Percentiles rank a stretch among this genome's conserved stretches.
Conservation (phyloP, 495 filamentous ascomycete species). For the Aspergillus sclerotioniger region DNA sequence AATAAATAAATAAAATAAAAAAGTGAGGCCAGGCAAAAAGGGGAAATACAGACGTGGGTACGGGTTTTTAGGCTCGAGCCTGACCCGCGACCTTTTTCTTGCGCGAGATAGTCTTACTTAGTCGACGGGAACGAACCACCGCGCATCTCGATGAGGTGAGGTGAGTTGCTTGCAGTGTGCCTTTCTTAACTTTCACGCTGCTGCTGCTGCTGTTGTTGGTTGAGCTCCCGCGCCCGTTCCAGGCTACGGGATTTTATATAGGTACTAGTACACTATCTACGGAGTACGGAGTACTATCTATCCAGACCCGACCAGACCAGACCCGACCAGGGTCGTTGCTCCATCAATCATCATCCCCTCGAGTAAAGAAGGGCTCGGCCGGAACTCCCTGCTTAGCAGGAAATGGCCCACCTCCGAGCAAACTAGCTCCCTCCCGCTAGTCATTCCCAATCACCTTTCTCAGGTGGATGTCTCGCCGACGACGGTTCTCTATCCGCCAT, state of each 20-base stretch:
- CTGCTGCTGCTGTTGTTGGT: not conserved
- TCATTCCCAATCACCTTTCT: conserved; percentile 17
- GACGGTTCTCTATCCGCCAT: conserved; percentile 19
- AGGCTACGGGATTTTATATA: conserved; percentile 3
- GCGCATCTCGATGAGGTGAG: not conserved
- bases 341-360: conserved; percentile 8
- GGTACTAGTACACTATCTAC: not conserved
- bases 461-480: conserved; percentile 25
- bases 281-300: not conserved
- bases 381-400: conserved; percentile 16
- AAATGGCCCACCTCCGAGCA: conserved; percentile 14
- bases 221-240: conserved; percentile 16
- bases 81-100: not conserved
- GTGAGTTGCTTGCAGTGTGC: too few species aligned
- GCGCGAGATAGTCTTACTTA: not conserved
- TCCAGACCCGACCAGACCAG: not conserved
- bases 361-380: conserved; percentile 19
- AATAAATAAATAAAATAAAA: conserved; percentile 6
- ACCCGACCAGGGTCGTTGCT: conserved; percentile 9
- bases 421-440: conserved; percentile 22
- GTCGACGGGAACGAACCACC: not conserved
- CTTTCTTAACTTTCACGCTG: not conserved
- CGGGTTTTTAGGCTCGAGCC: conserved; percentile 2
- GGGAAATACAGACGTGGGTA: conserved; percentile 10
- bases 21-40: conserved; percentile 3